These are phyloP conservation scores for Lactifluus hygrophoroides DNA, from an alignment of 768 basidiomycete species.

Conservation along the genomic window DNA sequence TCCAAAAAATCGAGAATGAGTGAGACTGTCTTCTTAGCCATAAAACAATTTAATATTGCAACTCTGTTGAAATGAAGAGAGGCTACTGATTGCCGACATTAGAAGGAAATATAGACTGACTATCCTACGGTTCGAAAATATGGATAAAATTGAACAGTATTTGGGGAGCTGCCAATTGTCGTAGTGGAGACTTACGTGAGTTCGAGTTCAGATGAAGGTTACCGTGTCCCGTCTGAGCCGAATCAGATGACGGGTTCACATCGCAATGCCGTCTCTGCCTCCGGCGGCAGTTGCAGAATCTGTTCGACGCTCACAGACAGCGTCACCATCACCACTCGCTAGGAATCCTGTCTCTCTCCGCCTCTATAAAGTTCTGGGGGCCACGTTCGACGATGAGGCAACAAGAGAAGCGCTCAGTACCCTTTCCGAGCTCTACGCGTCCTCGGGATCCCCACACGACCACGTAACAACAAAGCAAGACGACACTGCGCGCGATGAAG, in stretches of 20 bases:
- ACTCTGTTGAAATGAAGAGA: too few species aligned
- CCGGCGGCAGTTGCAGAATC: slow-evolving; percentile 22
- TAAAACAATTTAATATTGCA: too few species aligned
- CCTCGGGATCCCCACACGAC: slow-evolving; percentile 20
- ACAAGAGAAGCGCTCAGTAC: slow-evolving; percentile 77
- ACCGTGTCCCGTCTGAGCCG: too few species aligned
- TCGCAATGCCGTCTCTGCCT: slow-evolving; percentile 13
- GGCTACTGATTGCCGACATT: too few species aligned
- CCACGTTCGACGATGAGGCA: slow-evolving; percentile 67
- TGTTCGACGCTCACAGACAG: slow-evolving; percentile 18
- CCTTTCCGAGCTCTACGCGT: slow-evolving; percentile 68
- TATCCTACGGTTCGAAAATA: too few species aligned
- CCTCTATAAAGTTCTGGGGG: slow-evolving; percentile 84
- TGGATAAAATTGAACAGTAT: too few species aligned
- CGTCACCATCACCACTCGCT: slow-evolving; percentile 22
- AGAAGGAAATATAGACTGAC: too few species aligned
- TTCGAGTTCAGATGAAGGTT: too few species aligned
- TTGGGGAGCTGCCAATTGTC: too few species aligned
- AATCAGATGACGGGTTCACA: not conserved
- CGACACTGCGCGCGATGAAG: slow-evolving; percentile 30
- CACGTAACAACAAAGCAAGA: slow-evolving; percentile 28
- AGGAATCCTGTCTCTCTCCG: slow-evolving; percentile 77
- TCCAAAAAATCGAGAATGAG: too few species aligned
- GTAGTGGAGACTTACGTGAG: too few species aligned
- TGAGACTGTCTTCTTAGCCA: too few species aligned